Percentiles rank a stretch among this genome's conserved stretches.
These are phyloP conservation scores for Cyclanthera cordifolia DNA, from an alignment of 306 rosid genomes.

Conservation along the genomic window DNA sequence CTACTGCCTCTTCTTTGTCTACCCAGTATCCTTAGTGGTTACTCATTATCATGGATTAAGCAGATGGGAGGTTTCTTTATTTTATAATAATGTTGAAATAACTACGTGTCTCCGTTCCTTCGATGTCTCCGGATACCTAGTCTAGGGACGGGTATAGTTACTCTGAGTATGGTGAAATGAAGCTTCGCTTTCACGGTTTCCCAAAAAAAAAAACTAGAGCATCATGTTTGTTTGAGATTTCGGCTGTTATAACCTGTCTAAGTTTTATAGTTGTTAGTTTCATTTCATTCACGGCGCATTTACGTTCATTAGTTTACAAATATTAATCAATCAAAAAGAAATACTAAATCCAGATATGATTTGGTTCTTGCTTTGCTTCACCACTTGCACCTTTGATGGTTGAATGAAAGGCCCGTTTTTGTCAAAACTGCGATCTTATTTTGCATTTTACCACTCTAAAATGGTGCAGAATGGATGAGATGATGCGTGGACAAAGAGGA, in stretches of 20 bases:
- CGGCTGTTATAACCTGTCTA: neutral
- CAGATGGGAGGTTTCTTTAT: neutral
- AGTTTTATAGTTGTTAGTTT: neutral
- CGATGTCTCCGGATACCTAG: no score
- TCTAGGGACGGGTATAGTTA: no score
- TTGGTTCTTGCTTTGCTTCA: neutral
- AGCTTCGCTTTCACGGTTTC: no score
- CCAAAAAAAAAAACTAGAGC: no score
- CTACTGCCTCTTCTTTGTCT: neutral
- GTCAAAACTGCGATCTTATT: neutral
- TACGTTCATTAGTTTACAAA: neutral
- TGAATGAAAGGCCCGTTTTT: neutral
- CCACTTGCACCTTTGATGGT: neutral
- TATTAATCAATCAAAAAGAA: neutral
- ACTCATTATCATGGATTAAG: neutral
- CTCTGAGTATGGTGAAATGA: no score
- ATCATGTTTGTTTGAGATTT: neutral
- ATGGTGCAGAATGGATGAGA: conserved; percentile 83
- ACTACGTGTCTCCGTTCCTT: no score
- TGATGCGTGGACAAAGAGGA: conserved; percentile 96
- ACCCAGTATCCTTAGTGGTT: neutral
- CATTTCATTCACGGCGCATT: neutral
- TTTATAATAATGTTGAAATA: neutral
- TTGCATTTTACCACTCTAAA: conserved; percentile 5
- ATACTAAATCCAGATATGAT: neutral